These are phyloP conservation scores for Cunninghamia lanceolata DNA, from an alignment of 75 land plant species.

Conservation along the genomic window DNA sequence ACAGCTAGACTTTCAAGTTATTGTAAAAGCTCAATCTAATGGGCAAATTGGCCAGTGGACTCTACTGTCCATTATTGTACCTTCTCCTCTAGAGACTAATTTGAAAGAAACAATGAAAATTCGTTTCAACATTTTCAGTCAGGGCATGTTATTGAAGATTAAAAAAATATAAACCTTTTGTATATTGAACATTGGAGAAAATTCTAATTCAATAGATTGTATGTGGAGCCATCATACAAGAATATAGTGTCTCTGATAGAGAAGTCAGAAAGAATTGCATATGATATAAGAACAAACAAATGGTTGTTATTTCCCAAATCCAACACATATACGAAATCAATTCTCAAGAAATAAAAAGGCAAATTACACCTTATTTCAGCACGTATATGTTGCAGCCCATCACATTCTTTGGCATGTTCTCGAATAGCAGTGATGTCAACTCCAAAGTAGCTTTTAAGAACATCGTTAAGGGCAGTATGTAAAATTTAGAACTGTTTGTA, in stretches of 20 bases:
- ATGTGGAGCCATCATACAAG: neutral
- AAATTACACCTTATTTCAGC: conserved; percentile 77
- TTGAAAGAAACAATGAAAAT: neutral
- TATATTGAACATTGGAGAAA: too few species aligned
- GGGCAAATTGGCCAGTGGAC: neutral
- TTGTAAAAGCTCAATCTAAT: neutral
- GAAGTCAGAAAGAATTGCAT: neutral
- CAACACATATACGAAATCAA: neutral
- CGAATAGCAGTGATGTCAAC: conserved; percentile 83
- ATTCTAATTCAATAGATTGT: too few species aligned
- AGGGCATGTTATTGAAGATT: neutral
- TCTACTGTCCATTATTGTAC: neutral
- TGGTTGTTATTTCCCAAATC: neutral
- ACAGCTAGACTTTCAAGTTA: neutral
- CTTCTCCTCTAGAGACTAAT: neutral
- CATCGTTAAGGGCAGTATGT: neutral
- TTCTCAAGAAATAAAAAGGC: neutral
- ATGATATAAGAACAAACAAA: neutral
- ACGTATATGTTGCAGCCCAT: conserved; percentile 77
- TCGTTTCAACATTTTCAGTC: neutral
- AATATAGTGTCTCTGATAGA: neutral
- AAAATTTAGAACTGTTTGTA: neutral
- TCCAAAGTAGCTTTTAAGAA: conserved; percentile 73
- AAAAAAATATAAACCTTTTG: neutral
- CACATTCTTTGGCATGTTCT: conserved; percentile 51